Conservation (phyloP, 1,139 yeast species). For the Scheffersomyces illinoinensis region DNA sequence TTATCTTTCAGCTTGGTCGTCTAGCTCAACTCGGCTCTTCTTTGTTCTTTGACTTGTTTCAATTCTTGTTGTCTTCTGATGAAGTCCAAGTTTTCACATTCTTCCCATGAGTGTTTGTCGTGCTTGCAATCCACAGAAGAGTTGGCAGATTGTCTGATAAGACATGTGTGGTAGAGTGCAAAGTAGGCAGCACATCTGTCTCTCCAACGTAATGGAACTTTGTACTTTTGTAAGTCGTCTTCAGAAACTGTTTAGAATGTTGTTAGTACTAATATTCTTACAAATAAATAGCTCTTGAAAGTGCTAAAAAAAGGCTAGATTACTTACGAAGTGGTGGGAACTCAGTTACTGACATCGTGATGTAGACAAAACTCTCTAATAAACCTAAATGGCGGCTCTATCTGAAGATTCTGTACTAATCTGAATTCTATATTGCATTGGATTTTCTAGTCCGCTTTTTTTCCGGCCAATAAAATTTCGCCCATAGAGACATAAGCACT, state of each 20-base stretch:
- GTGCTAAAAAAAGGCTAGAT: not conserved
- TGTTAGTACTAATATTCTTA: conserved; percentile 10
- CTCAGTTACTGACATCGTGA: conserved; percentile 44
- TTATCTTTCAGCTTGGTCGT: not conserved
- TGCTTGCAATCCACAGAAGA: conserved; percentile 63
- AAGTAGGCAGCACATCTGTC: conserved; percentile 83
- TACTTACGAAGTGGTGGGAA: conserved; percentile 56
- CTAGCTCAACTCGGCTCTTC: conserved; percentile 14
- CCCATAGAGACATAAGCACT: conserved; percentile 4
- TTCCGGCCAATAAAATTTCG: conserved; percentile 16
- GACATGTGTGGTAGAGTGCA: conserved; percentile 55
- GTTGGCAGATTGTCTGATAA: conserved; percentile 49
- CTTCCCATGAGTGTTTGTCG: conserved; percentile 83
- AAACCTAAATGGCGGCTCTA: not conserved
- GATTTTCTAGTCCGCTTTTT: conserved; percentile 5
- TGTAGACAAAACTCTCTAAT: not conserved
- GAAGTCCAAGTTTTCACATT: conserved; percentile 82
- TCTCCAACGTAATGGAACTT: conserved; percentile 79
- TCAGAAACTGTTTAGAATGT: conserved; percentile 54
- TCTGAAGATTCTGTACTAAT: not conserved
- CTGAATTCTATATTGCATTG: not conserved
- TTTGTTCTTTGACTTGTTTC: conserved; percentile 52
- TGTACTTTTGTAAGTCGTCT: conserved; percentile 80
- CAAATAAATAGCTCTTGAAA: not conserved
- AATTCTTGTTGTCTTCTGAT: conserved; percentile 78